Evolutionary conservation across 768 basidiomycete genomes (phyloP).

Genomic region (Sarcodon aspratus): DNA sequence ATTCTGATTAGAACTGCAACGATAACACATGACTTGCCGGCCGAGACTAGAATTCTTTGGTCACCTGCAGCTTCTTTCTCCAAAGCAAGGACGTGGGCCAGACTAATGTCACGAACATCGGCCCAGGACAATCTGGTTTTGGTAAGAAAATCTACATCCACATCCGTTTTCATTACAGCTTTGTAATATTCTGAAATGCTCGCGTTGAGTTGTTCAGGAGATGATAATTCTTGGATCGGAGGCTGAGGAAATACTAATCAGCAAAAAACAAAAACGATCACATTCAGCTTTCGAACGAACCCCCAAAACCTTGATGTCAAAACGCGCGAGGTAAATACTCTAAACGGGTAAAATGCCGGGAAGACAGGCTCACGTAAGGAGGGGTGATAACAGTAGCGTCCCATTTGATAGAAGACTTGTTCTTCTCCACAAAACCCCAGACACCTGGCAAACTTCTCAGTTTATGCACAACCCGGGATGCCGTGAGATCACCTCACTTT

Average conservation of each 20-base stretch:
- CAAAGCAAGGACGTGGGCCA: slow-evolving; percentile 40
- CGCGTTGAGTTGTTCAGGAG: background rate
- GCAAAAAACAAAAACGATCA: background rate
- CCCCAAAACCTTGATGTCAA: background rate
- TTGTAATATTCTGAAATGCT: background rate
- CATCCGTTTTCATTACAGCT: background rate
- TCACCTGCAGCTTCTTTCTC: slow-evolving; percentile 39
- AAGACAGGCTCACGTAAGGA: background rate
- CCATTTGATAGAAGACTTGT: slow-evolving; percentile 24
- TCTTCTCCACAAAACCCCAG: slow-evolving; percentile 10
- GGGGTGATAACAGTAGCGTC: slow-evolving; percentile 3
- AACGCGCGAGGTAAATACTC: background rate
- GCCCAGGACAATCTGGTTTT: slow-evolving; percentile 7
- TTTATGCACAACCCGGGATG: background rate
- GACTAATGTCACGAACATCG: slow-evolving; percentile 45
- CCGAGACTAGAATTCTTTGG: slow-evolving; percentile 43
- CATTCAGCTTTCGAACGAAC: slow-evolving; percentile 1
- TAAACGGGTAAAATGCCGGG: background rate
- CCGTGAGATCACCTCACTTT: background rate
- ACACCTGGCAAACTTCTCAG: slow-evolving; percentile 7
- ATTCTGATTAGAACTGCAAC: no score
- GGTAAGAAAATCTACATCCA: background rate
- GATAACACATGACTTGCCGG: background rate
- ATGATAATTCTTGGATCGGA: slow-evolving; percentile 21
- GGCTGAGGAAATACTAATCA: slow-evolving; percentile 7